Conservation (phyloP, 495 filamentous ascomycete species). For the Parathielavia appendiculata region DNA sequence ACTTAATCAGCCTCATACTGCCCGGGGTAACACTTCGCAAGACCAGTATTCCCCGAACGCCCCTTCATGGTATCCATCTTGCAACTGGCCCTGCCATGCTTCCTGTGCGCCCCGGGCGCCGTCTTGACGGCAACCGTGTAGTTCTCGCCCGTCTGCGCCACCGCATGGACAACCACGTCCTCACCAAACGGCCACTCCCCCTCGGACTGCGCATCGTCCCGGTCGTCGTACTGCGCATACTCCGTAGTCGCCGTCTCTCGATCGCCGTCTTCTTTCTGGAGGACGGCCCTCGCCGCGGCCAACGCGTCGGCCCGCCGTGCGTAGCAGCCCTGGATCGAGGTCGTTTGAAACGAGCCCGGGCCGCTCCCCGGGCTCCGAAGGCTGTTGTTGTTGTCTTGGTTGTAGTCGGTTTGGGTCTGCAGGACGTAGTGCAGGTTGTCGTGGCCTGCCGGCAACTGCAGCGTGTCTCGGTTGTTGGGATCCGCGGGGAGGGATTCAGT, state of each 20-base stretch:
- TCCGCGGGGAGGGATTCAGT: conserved; percentile 25
- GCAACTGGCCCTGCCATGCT: conserved; percentile 20
- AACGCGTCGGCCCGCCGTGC: conserved; percentile 28
- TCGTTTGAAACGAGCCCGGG: conserved; percentile 29
- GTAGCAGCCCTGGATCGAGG: conserved; percentile 40
- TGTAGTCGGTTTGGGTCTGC: conserved; percentile 39
- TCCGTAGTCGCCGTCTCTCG: conserved; percentile 26
- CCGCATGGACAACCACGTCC: conserved; percentile 40
- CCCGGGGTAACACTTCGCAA: too few species aligned
- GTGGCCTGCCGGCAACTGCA: conserved; percentile 24
- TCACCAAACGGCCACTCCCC: conserved; percentile 43
- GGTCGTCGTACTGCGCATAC: conserved; percentile 41
- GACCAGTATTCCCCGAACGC: neutral
- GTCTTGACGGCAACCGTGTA: conserved; percentile 36
- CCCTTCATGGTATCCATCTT: neutral
- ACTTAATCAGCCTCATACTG: too few species aligned
- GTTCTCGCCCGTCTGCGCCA: conserved; percentile 39
- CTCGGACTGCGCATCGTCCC: conserved; percentile 17
- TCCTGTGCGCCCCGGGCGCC: conserved; percentile 18
- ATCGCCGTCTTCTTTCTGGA: conserved; percentile 20
- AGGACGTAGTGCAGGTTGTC: conserved; percentile 40
- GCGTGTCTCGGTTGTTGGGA: conserved; percentile 11
- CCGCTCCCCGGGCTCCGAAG: conserved; percentile 14
- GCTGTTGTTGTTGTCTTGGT: conserved; percentile 34
- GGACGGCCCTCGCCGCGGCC: conserved; percentile 25